Conservation (phyloP, 192 early-diverging fungal species). For the Chytriomyces sp. region DNA sequence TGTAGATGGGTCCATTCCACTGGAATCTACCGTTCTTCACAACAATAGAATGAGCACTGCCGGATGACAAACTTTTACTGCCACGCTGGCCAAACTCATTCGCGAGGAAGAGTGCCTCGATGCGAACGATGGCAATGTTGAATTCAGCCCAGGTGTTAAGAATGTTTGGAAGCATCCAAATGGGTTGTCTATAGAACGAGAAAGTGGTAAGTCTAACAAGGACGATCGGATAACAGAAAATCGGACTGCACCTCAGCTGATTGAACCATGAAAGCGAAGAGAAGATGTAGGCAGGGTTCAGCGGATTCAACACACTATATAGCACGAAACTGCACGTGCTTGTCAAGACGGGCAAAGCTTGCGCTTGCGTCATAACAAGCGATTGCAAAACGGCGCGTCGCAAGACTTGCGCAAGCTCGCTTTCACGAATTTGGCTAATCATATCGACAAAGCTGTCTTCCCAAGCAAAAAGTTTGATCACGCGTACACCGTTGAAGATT, state of each 20-base stretch:
- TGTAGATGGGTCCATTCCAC: conserved; percentile 36
- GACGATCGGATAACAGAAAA: not conserved
- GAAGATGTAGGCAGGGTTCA: conserved; percentile 44
- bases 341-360: conserved; percentile 45
- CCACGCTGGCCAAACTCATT: conserved; percentile 61
- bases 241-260: conserved; percentile 39
- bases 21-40: conserved; percentile 54
- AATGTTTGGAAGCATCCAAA: conserved; percentile 51
- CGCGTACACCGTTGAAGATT: conserved; percentile 69
- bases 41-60: conserved; percentile 46
- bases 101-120: conserved; percentile 54
- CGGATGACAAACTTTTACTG: conserved; percentile 39
- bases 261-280: conserved; percentile 46
- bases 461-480: conserved; percentile 77
- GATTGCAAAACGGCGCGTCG: conserved; percentile 30
- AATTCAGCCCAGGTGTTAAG: conserved; percentile 49
- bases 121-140: conserved; percentile 48
- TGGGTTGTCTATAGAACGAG: conserved; percentile 29
- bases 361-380: conserved; percentile 45
- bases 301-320: conserved; percentile 37
- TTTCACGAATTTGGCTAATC: conserved; percentile 55
- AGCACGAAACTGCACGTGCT: conserved; percentile 39
- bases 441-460: conserved; percentile 62
- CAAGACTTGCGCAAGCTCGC: conserved; percentile 43
- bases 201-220: not conserved